Evolutionary conservation across 2,329 filamentous ascomycete genomes (phyloP).

Genomic region (Plectosphaerella sp.): DNA sequence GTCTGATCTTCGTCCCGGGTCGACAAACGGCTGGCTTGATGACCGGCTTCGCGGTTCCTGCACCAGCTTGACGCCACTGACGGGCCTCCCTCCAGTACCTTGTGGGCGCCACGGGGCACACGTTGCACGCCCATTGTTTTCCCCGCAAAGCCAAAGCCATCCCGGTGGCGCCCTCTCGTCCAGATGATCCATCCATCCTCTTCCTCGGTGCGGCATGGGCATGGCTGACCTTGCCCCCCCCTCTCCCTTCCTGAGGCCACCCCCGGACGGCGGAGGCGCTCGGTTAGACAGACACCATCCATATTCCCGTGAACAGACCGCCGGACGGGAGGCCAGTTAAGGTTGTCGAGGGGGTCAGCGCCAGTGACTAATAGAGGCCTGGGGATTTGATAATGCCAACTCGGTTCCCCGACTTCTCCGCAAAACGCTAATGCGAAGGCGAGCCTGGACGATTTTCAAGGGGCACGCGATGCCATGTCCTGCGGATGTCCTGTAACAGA

Average conservation of each 20-base stretch:
- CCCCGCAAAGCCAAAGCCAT: background rate
- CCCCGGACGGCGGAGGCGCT: background rate
- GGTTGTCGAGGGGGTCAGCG: background rate
- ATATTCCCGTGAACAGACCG: background rate
- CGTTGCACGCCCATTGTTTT: background rate
- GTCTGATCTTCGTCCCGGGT: no score
- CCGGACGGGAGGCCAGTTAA: background rate
- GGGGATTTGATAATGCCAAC: conserved; percentile 2
- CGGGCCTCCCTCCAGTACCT: background rate
- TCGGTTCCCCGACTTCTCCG: background rate
- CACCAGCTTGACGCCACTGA: background rate
- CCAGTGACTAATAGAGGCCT: conserved; percentile 4
- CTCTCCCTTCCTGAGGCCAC: background rate
- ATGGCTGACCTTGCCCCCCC: background rate
- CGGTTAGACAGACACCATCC: background rate
- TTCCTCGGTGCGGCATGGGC: background rate
- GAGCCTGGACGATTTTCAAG: no score
- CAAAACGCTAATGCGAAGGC: background rate
- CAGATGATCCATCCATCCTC: background rate
- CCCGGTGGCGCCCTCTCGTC: background rate
- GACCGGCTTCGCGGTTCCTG: background rate
- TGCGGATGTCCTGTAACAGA: no score
- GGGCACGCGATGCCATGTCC: no score
- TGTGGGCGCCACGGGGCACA: background rate
- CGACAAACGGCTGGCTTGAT: no score